phyloP scores from a whole-genome alignment of 768 basidiomycete genomes.

The Tulasnella sp. region DNA sequence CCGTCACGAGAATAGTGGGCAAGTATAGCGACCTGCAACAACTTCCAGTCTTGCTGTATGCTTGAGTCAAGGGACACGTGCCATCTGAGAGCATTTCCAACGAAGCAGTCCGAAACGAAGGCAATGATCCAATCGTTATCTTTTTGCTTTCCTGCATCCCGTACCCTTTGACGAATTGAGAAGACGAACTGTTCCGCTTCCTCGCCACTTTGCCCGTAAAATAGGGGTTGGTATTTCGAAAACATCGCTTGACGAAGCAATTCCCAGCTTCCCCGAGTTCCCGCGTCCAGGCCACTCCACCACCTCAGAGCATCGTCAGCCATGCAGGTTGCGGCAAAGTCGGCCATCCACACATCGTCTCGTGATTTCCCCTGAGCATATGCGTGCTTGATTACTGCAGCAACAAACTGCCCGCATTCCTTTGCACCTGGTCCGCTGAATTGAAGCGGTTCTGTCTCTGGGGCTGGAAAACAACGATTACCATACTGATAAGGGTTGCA shows the following conservation, averaged over 20 bases:
- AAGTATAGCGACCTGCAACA: neutral
- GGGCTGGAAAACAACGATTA: too few species aligned
- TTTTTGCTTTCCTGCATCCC: neutral
- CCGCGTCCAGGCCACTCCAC: neutral
- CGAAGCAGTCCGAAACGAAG: neutral
- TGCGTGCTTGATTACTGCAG: neutral
- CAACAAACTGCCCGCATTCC: neutral
- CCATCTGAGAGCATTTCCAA: conserved; percentile 1
- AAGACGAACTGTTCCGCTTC: neutral
- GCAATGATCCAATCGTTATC: conserved; percentile 1
- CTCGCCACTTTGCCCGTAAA: neutral
- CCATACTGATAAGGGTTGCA: too few species aligned
- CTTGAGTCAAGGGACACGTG: neutral
- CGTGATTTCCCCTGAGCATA: conserved; percentile 14
- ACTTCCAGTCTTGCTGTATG: neutral
- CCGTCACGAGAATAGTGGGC: neutral
- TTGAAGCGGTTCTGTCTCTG: neutral
- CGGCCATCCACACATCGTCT: neutral
- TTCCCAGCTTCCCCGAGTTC: neutral
- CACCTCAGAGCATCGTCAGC: neutral
- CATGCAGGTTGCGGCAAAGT: neutral
- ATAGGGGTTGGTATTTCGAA: neutral
- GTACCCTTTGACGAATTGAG: neutral
- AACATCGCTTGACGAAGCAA: neutral
- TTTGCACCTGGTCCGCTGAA: neutral